Base-by-base conservation (phyloP, 2,329 filamentous ascomycete genomes). In the Penicillium psychrosexuale region DNA sequence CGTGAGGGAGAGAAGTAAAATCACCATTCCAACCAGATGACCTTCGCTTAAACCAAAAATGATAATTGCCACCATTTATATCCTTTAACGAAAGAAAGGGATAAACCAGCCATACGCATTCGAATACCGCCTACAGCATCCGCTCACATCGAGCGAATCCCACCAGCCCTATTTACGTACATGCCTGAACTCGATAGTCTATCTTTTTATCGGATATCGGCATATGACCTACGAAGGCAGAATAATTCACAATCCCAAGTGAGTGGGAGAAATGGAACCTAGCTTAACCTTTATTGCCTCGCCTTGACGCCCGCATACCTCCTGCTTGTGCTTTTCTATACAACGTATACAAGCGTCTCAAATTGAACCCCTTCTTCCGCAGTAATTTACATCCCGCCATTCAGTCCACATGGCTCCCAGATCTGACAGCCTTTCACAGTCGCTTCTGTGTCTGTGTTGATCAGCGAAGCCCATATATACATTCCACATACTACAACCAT, bases 1-100 rank as follows among this genome's bases (percentile, higher is more conserved):
- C 19, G 52, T 51, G 52, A 54, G 52, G 52, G 52, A 36, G 27
- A 38, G 27, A 45, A 39, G 47, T 34, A 37, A 48, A 50, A 45
- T 13, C 8, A 13, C 12, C 52, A 54, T 51, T 51, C 39, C 38
- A 51, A 19, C 28, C n/a, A n/a, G n/a, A n/a, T 31, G 9, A 17
- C 8, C 15, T 38, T 7, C 30, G 28, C 33, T 30, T 46, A 15
- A 4, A 31, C 22, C 15, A 6, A 24, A 17, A 46, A 6, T 49
- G 4, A 9, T n/a, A 22, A 47, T 37, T 38, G 24, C 19, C 12
- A 15, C 28, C 39, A 12, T 19, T 28, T 37, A 13, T 38, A 17
- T 9, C 5, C 28, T 27, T 12, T 12, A 44, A 39, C 7, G 15
- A 19, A 43, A 31, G 5, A 12, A 54, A 54, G 52, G 52, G 52